These are phyloP conservation scores for Fragaria nilgerrensis DNA, from an alignment of 306 rosid species.

Conservation along the genomic window DNA sequence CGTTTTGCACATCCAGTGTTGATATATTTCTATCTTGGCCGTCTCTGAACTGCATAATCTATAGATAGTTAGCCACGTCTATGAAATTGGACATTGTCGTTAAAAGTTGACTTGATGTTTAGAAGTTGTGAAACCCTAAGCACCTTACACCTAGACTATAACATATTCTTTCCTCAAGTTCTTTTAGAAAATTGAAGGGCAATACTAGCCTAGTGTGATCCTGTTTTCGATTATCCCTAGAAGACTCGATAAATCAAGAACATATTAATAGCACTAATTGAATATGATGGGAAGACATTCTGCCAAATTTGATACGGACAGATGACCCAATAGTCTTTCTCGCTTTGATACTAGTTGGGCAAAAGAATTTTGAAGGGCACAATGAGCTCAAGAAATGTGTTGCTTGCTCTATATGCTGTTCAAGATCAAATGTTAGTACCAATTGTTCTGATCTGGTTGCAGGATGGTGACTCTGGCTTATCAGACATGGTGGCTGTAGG, in stretches of 20 bases:
- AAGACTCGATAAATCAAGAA: neutral
- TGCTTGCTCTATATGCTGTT: neutral
- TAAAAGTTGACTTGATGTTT: neutral
- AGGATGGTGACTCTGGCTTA: slow-evolving; percentile 40
- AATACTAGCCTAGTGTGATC: neutral
- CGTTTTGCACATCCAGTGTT: neutral
- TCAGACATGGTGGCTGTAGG: slow-evolving; percentile 34
- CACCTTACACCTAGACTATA: neutral
- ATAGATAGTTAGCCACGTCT: neutral
- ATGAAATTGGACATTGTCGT: neutral
- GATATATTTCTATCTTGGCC: neutral
- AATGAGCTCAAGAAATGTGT: neutral
- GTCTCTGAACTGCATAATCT: neutral
- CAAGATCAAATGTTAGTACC: slow-evolving; percentile 8
- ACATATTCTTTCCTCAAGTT: neutral
- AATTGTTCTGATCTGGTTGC: slow-evolving; percentile 22
- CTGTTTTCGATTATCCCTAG: neutral
- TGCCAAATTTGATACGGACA: neutral
- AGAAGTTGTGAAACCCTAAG: neutral
- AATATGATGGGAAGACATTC: neutral
- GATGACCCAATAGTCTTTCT: neutral
- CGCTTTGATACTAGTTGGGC: neutral
- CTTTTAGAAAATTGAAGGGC: neutral
- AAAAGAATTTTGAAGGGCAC: slow-evolving; percentile 2
- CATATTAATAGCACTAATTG: neutral